phyloP scores from a whole-genome alignment of 305 asterid species.

The Fraxinus albicans region DNA sequence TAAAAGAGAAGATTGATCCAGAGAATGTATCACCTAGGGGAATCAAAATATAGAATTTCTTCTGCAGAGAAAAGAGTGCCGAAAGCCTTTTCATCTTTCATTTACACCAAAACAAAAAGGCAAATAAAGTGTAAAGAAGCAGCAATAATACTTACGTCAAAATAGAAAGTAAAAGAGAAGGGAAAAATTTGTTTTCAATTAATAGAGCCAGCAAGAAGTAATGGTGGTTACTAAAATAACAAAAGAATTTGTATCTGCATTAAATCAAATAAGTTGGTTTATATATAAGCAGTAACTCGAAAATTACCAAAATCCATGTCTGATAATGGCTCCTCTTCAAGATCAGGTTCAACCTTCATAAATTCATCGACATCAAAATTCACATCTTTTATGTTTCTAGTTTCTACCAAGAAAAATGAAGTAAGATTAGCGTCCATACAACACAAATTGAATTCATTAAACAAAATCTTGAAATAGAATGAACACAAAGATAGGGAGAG shows the following conservation, averaged over 20 bases:
- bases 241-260: neutral
- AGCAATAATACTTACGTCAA: too few relatives aligned
- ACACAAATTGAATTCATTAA: too few relatives aligned
- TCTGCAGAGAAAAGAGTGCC: too few relatives aligned
- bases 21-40: neutral
- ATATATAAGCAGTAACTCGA: constrained; percentile 9
- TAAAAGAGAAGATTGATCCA: neutral
- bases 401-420: neutral
- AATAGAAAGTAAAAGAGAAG: too few relatives aligned
- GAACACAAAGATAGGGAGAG: neutral
- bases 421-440: too few relatives aligned
- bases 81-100: too few relatives aligned
- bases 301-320: constrained; percentile 83
- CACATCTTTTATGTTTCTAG: constrained; percentile 57
- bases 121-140: too few relatives aligned
- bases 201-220: neutral
- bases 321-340: constrained; percentile 59
- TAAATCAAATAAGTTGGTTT: neutral
- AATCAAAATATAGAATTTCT: too few relatives aligned
- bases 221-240: neutral
- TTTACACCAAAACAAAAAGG: too few relatives aligned
- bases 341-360: constrained; percentile 64
- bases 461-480: too few relatives aligned
- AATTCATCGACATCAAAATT: constrained; percentile 78
- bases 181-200: neutral